Percentiles rank a stretch among this genome's conserved stretches.
Evolutionary conservation across 2,329 filamentous ascomycete species (phyloP).

Genomic region (Talaromyces sp.): DNA sequence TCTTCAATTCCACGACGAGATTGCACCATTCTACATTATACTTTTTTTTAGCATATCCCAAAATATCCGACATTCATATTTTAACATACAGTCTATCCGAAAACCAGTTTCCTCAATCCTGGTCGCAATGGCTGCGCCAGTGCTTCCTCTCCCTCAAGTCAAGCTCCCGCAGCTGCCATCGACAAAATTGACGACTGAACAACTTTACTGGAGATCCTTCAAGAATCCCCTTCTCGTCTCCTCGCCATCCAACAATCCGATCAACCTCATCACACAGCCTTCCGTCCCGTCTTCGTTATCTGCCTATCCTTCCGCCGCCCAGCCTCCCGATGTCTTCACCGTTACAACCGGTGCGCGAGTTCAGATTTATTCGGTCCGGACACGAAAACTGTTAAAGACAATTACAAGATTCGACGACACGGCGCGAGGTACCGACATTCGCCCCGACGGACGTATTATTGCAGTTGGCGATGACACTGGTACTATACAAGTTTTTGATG

Average conservation of each 20-base stretch:
- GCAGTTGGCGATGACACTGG: slow-evolving; percentile 90
- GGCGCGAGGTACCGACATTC: slow-evolving; percentile 82
- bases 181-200: slow-evolving; percentile 76
- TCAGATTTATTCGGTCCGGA: slow-evolving; percentile 89
- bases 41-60: neutral
- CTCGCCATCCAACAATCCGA: slow-evolving; percentile 81
- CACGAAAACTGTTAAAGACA: slow-evolving; percentile 86
- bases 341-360: slow-evolving; percentile 92
- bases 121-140: slow-evolving; percentile 73
- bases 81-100: neutral
- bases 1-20: neutral
- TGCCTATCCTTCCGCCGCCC: slow-evolving; percentile 43
- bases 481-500: slow-evolving; percentile 91
- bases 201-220: slow-evolving; percentile 95
- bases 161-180: slow-evolving; percentile 81
- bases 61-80: neutral
- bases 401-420: slow-evolving; percentile 92
- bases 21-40: neutral
- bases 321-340: slow-evolving; percentile 65
- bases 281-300: slow-evolving; percentile 45
- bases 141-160: slow-evolving; percentile 73
- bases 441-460: slow-evolving; percentile 81
- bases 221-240: slow-evolving; percentile 86
- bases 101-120: neutral
- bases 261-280: slow-evolving; percentile 84